Evolutionary conservation across 1,284 basidiomycete genomes (phyloP).

Genomic region (Paramarasmius palmivorus): DNA sequence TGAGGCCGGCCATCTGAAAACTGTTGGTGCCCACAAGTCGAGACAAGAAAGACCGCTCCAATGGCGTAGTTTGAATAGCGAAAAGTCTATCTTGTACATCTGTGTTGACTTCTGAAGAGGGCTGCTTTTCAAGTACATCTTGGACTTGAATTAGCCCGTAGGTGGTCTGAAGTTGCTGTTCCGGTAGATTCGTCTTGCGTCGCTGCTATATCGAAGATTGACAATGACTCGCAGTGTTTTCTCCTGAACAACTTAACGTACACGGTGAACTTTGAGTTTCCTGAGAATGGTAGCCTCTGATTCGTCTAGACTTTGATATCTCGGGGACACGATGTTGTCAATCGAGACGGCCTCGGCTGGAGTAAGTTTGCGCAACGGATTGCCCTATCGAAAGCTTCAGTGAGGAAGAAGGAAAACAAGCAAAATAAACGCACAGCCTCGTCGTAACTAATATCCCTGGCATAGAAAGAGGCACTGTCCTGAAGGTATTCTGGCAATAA

Average conservation of each 20-base stretch:
- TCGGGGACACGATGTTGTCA: conserved; percentile 16
- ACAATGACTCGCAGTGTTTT: background rate
- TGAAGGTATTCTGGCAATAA: conserved; percentile 35
- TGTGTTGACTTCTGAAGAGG: conserved; percentile 22
- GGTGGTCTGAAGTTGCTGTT: conserved; percentile 15
- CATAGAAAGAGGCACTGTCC: conserved; percentile 29
- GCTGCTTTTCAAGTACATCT: conserved; percentile 17
- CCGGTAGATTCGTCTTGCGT: conserved; percentile 26
- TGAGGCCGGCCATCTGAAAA: conserved; percentile 28
- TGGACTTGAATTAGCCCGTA: conserved; percentile 24
- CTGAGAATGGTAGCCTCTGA: conserved; percentile 40
- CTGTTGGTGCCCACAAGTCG: conserved; percentile 48
- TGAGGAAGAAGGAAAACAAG: background rate
- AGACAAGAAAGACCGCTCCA: conserved; percentile 61
- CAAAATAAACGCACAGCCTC: conserved; percentile 23
- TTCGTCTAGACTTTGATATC: conserved; percentile 20
- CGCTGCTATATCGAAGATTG: conserved; percentile 33
- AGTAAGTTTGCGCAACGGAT: conserved; percentile 37
- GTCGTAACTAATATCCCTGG: conserved; percentile 28
- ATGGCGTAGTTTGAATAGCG: conserved; percentile 59
- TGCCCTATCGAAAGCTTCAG: conserved; percentile 28
- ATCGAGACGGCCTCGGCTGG: conserved; percentile 34
- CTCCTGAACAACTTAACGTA: conserved; percentile 25
- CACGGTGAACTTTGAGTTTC: conserved; percentile 48
- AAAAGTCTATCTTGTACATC: conserved; percentile 55